Conservation (phyloP, 768 basidiomycete species). For the Tylopilus intermedius region DNA sequence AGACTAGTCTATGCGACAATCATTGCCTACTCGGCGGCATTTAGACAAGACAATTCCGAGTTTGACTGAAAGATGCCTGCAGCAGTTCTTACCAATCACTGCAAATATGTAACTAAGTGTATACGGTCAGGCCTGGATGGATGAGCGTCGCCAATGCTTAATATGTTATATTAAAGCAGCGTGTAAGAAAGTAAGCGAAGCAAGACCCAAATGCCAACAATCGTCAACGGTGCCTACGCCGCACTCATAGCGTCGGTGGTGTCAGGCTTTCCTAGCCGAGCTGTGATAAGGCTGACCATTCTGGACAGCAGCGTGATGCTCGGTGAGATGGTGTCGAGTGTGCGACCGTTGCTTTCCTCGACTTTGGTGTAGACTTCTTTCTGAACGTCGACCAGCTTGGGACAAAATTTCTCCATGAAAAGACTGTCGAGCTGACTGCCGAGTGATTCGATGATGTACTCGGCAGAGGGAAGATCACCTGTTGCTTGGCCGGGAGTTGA, state of each 20-base stretch:
- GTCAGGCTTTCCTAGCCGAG: slow-evolving; percentile 23
- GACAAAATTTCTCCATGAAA: slow-evolving; percentile 21
- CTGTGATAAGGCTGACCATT: slow-evolving; percentile 30
- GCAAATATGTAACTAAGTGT: slow-evolving; percentile 17
- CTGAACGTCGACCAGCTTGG: slow-evolving; percentile 18
- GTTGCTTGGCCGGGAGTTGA: slow-evolving; percentile 8
- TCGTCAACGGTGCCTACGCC: slow-evolving; percentile 3
- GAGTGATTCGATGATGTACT: slow-evolving; percentile 30
- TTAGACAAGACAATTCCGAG: slow-evolving; percentile 78
- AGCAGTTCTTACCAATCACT: neutral
- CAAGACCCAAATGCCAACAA: neutral
- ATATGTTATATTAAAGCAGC: neutral
- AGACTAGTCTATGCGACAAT: slow-evolving; percentile 90
- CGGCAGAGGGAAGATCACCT: slow-evolving; percentile 21
- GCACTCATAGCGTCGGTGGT: neutral
- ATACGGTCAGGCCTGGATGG: neutral
- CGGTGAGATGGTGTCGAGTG: slow-evolving; percentile 25
- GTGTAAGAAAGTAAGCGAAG: neutral
- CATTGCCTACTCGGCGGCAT: slow-evolving; percentile 78
- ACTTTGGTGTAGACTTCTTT: slow-evolving; percentile 24
- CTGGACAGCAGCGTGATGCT: slow-evolving; percentile 23
- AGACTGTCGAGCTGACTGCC: slow-evolving; percentile 22
- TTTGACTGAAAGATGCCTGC: slow-evolving; percentile 45
- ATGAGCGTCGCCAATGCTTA: neutral
- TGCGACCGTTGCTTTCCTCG: slow-evolving; percentile 17